phyloP scores from a whole-genome alignment of 2,329 filamentous ascomycete species.

The Pestalotiopsis sp. region DNA sequence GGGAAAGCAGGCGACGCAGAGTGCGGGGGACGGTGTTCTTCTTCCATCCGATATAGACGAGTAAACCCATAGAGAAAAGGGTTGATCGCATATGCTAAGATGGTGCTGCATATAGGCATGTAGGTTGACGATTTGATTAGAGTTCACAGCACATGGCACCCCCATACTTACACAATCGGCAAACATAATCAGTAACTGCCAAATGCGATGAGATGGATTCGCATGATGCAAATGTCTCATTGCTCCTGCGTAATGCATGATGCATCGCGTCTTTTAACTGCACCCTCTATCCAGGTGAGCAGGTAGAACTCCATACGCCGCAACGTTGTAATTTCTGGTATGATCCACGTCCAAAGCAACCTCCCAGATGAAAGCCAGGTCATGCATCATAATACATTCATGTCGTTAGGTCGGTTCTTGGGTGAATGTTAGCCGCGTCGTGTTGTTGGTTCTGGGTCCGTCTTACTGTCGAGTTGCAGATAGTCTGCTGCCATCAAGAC shows the following conservation, averaged over 20 bases:
- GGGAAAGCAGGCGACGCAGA: conserved; percentile 56
- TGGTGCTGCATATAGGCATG: conserved; percentile 31
- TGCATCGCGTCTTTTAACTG: background rate
- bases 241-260: background rate
- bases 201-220: background rate
- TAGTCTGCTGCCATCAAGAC: conserved; percentile 78
- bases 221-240: background rate
- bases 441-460: background rate
- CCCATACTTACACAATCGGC: background rate
- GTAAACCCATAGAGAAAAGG: conserved; percentile 52
- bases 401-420: conserved; percentile 18
- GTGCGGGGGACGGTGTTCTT: conserved; percentile 52
- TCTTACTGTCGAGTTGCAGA: conserved; percentile 67
- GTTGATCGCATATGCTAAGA: conserved; percentile 59
- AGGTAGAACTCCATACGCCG: background rate
- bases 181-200: background rate
- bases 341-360: background rate
- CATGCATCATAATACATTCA: conserved; percentile 4
- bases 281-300: background rate
- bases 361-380: background rate
- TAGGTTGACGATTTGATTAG: background rate
- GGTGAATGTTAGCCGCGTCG: conserved; percentile 14
- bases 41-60: conserved; percentile 59
- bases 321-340: background rate
- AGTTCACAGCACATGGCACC: background rate